Conservation (phyloP, 176 grass and related monocot species). For the Leersia perrieri region DNA sequence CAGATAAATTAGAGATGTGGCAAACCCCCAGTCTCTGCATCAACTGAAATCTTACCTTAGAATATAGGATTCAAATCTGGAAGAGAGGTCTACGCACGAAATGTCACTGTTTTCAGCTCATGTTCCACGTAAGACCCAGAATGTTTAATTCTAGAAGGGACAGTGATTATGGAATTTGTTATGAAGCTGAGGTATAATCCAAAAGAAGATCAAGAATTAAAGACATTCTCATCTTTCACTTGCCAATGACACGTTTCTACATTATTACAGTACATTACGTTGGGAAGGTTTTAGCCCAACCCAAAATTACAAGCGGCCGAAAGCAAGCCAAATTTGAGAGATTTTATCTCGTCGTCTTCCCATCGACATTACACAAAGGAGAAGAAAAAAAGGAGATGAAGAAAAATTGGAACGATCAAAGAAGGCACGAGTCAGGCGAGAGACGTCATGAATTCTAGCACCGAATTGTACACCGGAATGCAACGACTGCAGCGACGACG, state of each 20-base stretch:
- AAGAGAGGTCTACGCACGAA: not conserved
- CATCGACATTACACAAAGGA: not conserved
- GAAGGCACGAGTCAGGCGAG: not conserved
- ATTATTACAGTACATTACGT: not conserved
- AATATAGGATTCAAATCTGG: not conserved
- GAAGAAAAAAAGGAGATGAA: not conserved
- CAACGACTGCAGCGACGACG: not conserved
- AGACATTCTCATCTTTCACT: not conserved
- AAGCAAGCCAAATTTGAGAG: not conserved
- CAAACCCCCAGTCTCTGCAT: too few species aligned
- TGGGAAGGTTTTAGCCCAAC: not conserved
- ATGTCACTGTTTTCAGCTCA: not conserved
- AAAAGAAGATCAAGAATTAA: not conserved
- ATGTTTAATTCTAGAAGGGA: not conserved
- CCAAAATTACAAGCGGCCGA: not conserved
- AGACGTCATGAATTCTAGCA: conserved; percentile 5
- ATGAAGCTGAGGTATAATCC: not conserved
- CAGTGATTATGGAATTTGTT: not conserved
- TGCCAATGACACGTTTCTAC: not conserved
- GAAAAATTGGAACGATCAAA: not conserved
- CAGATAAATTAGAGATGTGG: too few species aligned
- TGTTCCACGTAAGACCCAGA: not conserved
- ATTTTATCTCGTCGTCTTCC: not conserved
- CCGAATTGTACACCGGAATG: not conserved
- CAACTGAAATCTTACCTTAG: not conserved